Base-by-base conservation (phyloP, 495 filamentous ascomycete species). In the Xylaria longipes region DNA sequence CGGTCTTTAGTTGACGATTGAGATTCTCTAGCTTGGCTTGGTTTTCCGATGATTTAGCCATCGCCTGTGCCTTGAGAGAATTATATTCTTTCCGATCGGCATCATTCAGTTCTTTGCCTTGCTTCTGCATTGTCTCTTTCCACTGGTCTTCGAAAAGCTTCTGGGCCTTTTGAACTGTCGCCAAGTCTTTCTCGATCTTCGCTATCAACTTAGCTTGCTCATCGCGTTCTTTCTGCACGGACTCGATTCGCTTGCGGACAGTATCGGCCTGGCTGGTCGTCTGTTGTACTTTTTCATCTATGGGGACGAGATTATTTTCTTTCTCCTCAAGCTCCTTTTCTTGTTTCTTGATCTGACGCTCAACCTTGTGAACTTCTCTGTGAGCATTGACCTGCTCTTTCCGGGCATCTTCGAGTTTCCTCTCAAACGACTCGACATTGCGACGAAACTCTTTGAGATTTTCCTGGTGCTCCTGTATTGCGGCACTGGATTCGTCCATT, bases 391-490 rank as follows among this genome's bases (percentile, higher is more conserved):
- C 88, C 68, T 98, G 93, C 29, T 95, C 92, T 71, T 89, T 90
- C 76, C 93, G 93, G n/a, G 97, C 94, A 27, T 93, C 90, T 61
- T 97, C 94, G 12, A 98, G 87, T 66, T 88, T 90, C 74, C 87
- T 87, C 63, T 97, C 92, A 70, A 93, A 97, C 71, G 94, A 91
- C 73, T 97, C 93, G 4, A 97, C 91, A 14, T 91, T 92, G 25
- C 96, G 92, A 43, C 93, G 89, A 78, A 93, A 94, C 79, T 98
- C 96, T 79, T 97, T 98, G 2, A 98, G 88, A 72, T 99, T 94
- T 76, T 97, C 94, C 72, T 99, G 97, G 77, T 98, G 93, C 74
- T 91, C 93, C 77, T 95, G 91, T 65, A 98, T 99, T 74, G 97
- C 91, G 33, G 90, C 92, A 74, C 91, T 94, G 43, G 96, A 97